Conservation (phyloP, 73 alveolate species). For the Paramecium biaurelia region DNA sequence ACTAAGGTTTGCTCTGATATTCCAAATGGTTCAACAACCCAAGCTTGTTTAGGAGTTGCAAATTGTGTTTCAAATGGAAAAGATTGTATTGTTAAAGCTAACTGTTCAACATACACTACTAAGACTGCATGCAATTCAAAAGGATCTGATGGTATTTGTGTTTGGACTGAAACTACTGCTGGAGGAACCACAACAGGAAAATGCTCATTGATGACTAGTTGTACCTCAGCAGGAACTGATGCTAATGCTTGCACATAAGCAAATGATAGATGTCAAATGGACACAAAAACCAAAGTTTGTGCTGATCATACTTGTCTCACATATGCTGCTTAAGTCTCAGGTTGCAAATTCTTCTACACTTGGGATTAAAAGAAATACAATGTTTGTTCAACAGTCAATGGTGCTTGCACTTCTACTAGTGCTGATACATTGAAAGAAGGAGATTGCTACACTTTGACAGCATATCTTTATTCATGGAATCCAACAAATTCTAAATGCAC, state of each 20-base stretch:
- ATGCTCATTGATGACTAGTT: background rate
- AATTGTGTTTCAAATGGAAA: conserved; percentile 32
- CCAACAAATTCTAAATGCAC: background rate
- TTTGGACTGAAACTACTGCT: background rate
- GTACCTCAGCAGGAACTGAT: background rate
- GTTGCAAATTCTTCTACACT: background rate
- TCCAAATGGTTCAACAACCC: background rate
- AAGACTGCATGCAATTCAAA: background rate
- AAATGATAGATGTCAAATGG: background rate
- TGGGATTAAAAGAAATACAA: background rate
- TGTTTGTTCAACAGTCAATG: background rate
- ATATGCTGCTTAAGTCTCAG: background rate
- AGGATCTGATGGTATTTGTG: conserved; percentile 31
- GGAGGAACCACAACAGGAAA: background rate
- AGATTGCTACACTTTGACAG: background rate
- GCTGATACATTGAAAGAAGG: background rate
- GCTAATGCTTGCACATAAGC: background rate
- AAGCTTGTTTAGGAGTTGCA: background rate
- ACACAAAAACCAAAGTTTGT: background rate
- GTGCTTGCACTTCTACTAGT: background rate
- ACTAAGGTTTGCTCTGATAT: background rate
- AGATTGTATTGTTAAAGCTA: background rate
- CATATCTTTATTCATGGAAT: background rate
- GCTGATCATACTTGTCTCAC: background rate
- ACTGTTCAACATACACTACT: background rate